A percentile compares a stretch with the other conserved stretches of the same genome.
Evolutionary conservation across 192 early-diverging fungal genomes (phyloP).

Genomic region (Coemansia umbellata): DNA sequence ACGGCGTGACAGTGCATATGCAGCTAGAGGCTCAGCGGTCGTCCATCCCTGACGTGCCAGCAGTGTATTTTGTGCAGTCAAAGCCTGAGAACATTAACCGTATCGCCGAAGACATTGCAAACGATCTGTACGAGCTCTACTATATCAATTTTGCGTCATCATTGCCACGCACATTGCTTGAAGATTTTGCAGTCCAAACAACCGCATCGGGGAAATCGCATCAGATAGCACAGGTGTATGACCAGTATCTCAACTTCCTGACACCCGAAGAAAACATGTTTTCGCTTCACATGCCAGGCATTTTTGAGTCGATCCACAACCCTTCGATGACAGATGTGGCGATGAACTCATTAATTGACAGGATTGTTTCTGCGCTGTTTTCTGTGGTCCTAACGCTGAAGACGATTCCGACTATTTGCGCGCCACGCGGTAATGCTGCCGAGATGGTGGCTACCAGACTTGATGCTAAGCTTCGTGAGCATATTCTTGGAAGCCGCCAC

Average conservation of each 20-base stretch:
- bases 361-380: conserved; percentile 78
- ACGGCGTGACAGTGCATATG: conserved; percentile 98
- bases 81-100: conserved; percentile 78
- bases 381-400: conserved; percentile 90
- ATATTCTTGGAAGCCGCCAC: conserved; percentile 81
- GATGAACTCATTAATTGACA: conserved; percentile 77
- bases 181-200: conserved; percentile 88
- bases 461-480: conserved; percentile 86
- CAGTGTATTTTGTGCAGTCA: conserved; percentile 93
- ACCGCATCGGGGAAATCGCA: conserved; percentile 69
- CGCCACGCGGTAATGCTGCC: conserved; percentile 86
- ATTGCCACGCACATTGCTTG: conserved; percentile 82
- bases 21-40: conserved; percentile 76
- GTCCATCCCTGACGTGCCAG: conserved; percentile 92
- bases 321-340: conserved; percentile 73
- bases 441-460: conserved; percentile 90
- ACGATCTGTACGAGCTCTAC: conserved; percentile 90
- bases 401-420: conserved; percentile 86
- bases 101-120: conserved; percentile 81
- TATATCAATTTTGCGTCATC: conserved; percentile 93
- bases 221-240: conserved; percentile 86
- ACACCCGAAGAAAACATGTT: conserved; percentile 92
- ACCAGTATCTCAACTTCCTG: conserved; percentile 95
- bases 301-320: conserved; percentile 81
- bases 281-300: conserved; percentile 75